These are phyloP conservation scores for Durio zibethinus DNA, from an alignment of 345 rosid genomes.

Conservation along the genomic window DNA sequence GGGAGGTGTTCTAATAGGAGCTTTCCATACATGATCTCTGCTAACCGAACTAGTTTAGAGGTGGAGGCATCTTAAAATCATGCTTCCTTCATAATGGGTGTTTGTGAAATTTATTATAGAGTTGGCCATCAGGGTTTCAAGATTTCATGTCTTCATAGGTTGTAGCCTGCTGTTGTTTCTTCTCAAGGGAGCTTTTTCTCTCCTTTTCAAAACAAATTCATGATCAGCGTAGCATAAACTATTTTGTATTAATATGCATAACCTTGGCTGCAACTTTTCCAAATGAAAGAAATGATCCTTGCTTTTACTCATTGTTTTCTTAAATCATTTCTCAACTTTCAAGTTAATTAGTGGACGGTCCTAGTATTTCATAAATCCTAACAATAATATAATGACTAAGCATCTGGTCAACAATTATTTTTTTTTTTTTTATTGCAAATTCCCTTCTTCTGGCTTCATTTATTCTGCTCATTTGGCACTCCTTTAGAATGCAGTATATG, in stretches of 20 bases:
- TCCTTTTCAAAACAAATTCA: not conserved
- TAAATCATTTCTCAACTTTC: not conserved
- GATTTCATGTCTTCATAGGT: not conserved
- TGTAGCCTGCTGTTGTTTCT: not conserved
- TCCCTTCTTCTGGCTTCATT: not conserved
- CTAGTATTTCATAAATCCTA: not conserved
- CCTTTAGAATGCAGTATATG: not conserved
- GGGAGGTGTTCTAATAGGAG: conserved; percentile 39
- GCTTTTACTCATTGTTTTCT: not conserved
- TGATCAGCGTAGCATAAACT: not conserved
- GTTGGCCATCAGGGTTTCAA: not conserved
- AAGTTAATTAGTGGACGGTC: not conserved
- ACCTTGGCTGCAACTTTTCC: not conserved
- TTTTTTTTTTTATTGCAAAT: not conserved
- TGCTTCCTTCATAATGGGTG: not conserved
- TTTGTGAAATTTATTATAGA: not conserved
- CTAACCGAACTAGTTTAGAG: not conserved
- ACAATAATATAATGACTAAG: not conserved
- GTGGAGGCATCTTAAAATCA: not conserved
- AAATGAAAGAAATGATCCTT: not conserved
- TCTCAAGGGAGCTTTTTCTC: not conserved
- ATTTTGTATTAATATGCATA: not conserved
- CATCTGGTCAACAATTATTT: not conserved
- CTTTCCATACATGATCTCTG: conserved; percentile 25
- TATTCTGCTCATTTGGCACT: not conserved